Conservation (phyloP, 208 protist species). For the Angomonas desouzai region DNA sequence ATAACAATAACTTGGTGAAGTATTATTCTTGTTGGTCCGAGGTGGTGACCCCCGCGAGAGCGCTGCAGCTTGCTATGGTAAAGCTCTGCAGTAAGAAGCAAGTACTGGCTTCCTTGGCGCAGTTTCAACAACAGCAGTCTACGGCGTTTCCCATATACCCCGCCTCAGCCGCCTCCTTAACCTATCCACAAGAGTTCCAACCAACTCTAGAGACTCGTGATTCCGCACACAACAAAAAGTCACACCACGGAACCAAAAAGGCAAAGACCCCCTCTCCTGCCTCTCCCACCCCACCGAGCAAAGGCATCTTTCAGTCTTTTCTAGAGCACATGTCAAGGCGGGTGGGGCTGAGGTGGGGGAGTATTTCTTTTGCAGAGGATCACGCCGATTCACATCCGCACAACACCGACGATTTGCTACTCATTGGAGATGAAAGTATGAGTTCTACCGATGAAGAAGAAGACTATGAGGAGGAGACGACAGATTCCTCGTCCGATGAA, state of each 20-base stretch:
- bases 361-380: neutral
- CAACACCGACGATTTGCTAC: neutral
- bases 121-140: slow-evolving; percentile 4
- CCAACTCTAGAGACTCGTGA: no score
- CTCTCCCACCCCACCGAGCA: no score
- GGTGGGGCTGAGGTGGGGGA: neutral
- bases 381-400: neutral
- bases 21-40: slow-evolving; percentile 85
- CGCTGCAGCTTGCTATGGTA: slow-evolving; percentile 69
- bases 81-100: slow-evolving; percentile 43
- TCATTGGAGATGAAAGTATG: neutral
- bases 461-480: slow-evolving; percentile 12
- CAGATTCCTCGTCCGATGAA: neutral
- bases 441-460: slow-evolving; percentile 6
- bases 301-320: neutral
- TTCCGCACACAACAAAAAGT: no score
- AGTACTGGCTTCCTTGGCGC: slow-evolving; percentile 9
- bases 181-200: neutral
- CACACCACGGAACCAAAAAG: no score
- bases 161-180: neutral
- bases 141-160: neutral
- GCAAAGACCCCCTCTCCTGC: no score
- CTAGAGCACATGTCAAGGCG: neutral
- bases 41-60: slow-evolving; percentile 52
- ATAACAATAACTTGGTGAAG: slow-evolving; percentile 47